Evolutionary conservation across 345 rosid genomes (phyloP).

Genomic region (Melastoma malabathricum): DNA sequence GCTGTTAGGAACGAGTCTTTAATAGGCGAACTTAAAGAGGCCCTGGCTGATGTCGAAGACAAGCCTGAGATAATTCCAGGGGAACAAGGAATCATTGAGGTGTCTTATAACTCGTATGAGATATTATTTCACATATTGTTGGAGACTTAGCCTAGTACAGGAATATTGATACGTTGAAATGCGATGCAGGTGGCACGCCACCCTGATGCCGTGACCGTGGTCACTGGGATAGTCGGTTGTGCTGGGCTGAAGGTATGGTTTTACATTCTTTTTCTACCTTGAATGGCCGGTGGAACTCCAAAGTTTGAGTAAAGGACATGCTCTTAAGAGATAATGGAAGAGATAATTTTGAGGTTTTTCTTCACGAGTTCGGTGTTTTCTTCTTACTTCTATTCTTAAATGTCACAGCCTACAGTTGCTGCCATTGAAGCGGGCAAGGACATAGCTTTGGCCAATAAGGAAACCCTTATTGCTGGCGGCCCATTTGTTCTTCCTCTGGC

Average conservation of each 20-base stretch:
- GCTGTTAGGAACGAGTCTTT: constrained; percentile 70
- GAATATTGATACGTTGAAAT: no score
- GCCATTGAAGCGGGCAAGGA: constrained; percentile 96
- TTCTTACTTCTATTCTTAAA: neutral
- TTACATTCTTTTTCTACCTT: neutral
- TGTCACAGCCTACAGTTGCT: constrained; percentile 77
- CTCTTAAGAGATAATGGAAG: no score
- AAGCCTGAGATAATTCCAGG: constrained; percentile 95
- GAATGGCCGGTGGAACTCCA: neutral
- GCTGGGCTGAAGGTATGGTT: constrained; percentile 72
- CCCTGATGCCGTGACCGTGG: constrained; percentile 79
- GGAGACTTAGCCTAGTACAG: no score
- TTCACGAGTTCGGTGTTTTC: no score
- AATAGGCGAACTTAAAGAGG: constrained; percentile 64
- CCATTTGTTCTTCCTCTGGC: constrained; percentile 96
- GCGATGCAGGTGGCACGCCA: constrained; percentile 73
- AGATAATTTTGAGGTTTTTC: no score
- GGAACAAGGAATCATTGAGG: constrained; percentile 87
- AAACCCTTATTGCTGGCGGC: constrained; percentile 92
- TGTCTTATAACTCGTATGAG: constrained; percentile 10
- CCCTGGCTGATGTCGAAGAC: constrained; percentile 59
- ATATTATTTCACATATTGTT: no score
- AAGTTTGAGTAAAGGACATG: neutral
- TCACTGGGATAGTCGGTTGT: constrained; percentile 96
- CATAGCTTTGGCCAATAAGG: constrained; percentile 94